Evolutionary conservation across 345 rosid genomes (phyloP), one percentile per base, ranked within the genome.

Genomic region (Anastatica hierochuntica): DNA sequence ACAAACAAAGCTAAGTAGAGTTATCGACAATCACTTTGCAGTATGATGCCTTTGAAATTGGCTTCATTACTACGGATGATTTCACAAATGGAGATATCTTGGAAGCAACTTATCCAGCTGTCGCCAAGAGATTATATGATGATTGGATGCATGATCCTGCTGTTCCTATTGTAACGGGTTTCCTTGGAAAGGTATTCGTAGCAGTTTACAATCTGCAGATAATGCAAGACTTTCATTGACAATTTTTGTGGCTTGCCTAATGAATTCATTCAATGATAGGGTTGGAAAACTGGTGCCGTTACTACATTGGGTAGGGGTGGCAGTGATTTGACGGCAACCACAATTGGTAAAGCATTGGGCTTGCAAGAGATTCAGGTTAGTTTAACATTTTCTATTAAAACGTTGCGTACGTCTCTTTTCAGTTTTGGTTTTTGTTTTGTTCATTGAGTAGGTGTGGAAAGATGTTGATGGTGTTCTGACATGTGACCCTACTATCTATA

Each of bases 391-490:
- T 14, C 49, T 42, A 2, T 23, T 36, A 6, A 68, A 33, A 55
- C 4, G 24, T 37, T 44, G 30, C 14, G 20, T 14, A 13, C 61
- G 23, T 17, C 38, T 53, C 1, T 59, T 10, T 53, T 39, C 29
- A 60, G 24, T 53, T 36, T 52, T 12, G 54, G 31, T 63, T 14
- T 52, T 41, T 66, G 2, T 39, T 53, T 45, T 50, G 30, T 8
- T 14, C n/a, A 21, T 51, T 44, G 56, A 53, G 18, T 72, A 92
- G 98, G 98, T 92, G 71, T 92, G 98, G 98, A 92, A 92, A 74
- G 98, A 92, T 75, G 98, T 92, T 49, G 99, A 92, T 66, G 99
- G 99, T 64, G 99, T 88, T 69, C 71, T 92, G 70, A 92, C 99
- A 38, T 92, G 99, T 45, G 99, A 92, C 61, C 99, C 99, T 59